Evolutionary conservation across 1,284 basidiomycete species (phyloP).

Genomic region (Schizopora paradoxa): DNA sequence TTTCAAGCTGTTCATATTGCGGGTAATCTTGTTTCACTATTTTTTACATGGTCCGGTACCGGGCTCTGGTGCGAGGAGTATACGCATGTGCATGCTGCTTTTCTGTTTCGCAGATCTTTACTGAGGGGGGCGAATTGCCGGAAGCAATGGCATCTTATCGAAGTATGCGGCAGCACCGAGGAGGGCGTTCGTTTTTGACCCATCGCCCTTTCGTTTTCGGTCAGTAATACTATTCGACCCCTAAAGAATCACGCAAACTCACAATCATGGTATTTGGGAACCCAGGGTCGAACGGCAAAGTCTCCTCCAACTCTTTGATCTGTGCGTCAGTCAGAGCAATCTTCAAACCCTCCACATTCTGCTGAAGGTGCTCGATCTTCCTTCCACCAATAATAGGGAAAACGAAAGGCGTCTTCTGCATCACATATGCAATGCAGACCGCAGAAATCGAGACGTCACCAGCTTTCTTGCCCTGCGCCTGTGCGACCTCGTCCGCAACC

Average conservation of each 20-base stretch:
- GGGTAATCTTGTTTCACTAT: no score
- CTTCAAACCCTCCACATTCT: constrained; percentile 24
- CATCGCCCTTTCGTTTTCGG: constrained; percentile 13
- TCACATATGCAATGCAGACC: constrained; percentile 18
- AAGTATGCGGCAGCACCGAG: constrained; percentile 4
- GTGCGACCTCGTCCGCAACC: constrained; percentile 30
- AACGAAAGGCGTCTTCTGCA: constrained; percentile 20
- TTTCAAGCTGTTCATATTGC: no score
- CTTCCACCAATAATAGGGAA: constrained; percentile 23
- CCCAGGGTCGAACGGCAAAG: constrained; percentile 24
- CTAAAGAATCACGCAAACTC: constrained; percentile 14
- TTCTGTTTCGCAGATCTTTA: no score
- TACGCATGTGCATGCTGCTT: no score
- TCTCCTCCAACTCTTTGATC: constrained; percentile 16
- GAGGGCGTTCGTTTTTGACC: not conserved
- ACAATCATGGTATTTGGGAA: constrained; percentile 28
- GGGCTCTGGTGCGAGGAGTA: no score
- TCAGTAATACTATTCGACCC: not conserved
- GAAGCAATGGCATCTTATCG: constrained; percentile 9
- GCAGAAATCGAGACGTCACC: constrained; percentile 23
- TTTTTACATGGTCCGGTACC: no score
- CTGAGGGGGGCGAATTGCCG: constrained; percentile 12
- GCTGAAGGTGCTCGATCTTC: constrained; percentile 24
- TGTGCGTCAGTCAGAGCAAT: constrained; percentile 23
- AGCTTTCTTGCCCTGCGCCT: constrained; percentile 22